Conservation (phyloP, 2,329 filamentous ascomycete genomes). For the Fusarium avenaceum region DNA sequence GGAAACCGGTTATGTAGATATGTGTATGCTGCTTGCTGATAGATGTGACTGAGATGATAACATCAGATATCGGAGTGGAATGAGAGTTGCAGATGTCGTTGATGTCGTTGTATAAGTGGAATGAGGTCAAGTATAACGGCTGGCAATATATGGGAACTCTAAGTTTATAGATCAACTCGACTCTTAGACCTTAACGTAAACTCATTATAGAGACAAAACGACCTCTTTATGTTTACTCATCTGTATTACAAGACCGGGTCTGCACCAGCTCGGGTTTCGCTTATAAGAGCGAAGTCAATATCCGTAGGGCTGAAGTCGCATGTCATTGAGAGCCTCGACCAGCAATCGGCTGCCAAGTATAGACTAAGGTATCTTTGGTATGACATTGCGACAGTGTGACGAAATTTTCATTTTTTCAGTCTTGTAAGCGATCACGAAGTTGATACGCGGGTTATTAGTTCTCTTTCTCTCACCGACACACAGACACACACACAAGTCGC, state of each 20-base stretch:
- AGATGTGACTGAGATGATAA: neutral
- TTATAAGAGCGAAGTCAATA: slow-evolving; percentile 1
- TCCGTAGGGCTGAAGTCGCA: slow-evolving; percentile 30
- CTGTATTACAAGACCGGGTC: slow-evolving; percentile 17
- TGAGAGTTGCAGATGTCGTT: neutral
- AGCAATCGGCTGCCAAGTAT: neutral
- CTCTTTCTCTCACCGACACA: neutral
- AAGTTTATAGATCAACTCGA: neutral
- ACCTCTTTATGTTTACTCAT: slow-evolving; percentile 31
- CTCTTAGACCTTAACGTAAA: neutral
- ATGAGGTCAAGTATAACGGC: neutral
- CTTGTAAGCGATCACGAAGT: slow-evolving; percentile 1
- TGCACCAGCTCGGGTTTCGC: slow-evolving; percentile 2
- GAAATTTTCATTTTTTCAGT: neutral
- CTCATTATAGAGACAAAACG: neutral
- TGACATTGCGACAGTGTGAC: slow-evolving; percentile 22
- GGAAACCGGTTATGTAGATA: neutral
- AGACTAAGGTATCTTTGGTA: neutral
- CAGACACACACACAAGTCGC: too few species aligned
- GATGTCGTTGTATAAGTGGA: neutral
- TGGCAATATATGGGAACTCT: slow-evolving; percentile 1
- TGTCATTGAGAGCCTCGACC: slow-evolving; percentile 2
- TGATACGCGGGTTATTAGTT: neutral
- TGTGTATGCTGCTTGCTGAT: neutral
- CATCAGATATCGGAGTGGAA: neutral